phyloP scores from a whole-genome alignment of 2,329 filamentous ascomycete species.

The Ramularia endophylla region DNA sequence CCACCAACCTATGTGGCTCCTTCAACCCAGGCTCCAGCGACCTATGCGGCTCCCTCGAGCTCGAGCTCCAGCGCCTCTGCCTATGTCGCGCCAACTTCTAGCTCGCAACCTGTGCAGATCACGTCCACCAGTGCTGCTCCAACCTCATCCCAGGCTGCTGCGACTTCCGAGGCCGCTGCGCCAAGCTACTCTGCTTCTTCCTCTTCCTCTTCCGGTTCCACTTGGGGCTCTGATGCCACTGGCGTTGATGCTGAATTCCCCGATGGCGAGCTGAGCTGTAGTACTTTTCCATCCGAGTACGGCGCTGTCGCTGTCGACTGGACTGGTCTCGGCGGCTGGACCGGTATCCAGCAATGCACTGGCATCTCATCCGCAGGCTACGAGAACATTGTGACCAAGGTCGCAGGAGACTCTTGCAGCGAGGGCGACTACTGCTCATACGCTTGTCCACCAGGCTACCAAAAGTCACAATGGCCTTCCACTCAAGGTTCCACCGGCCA shows the following conservation, averaged over 20 bases:
- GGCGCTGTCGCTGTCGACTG: slow-evolving; percentile 68
- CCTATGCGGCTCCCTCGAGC: slow-evolving; percentile 13
- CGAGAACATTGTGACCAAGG: slow-evolving; percentile 58
- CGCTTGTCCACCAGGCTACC: slow-evolving; percentile 82
- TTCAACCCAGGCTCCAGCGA: slow-evolving; percentile 37
- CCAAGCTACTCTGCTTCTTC: not conserved
- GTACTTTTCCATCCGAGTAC: slow-evolving; percentile 69
- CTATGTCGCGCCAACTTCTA: slow-evolving; percentile 22
- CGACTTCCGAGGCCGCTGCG: not conserved
- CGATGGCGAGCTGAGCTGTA: slow-evolving; percentile 65
- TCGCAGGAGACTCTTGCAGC: slow-evolving; percentile 58
- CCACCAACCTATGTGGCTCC: slow-evolving; percentile 12
- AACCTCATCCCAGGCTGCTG: slow-evolving; percentile 9
- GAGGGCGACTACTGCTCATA: slow-evolving; percentile 79
- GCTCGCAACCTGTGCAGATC: slow-evolving; percentile 17
- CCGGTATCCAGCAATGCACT: slow-evolving; percentile 59
- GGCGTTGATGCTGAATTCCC: slow-evolving; percentile 68
- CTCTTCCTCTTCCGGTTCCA: not conserved
- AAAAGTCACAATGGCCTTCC: slow-evolving; percentile 84
- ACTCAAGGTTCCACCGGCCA: slow-evolving; percentile 73
- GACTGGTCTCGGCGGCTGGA: slow-evolving; percentile 68
- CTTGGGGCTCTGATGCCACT: slow-evolving; percentile 27
- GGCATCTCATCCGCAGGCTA: slow-evolving; percentile 32
- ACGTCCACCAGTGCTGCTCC: slow-evolving; percentile 6
- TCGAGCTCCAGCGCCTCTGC: slow-evolving; percentile 3